Base-by-base conservation (phyloP, 2,329 filamentous ascomycete genomes). In the Fusarium verticillioides region DNA sequence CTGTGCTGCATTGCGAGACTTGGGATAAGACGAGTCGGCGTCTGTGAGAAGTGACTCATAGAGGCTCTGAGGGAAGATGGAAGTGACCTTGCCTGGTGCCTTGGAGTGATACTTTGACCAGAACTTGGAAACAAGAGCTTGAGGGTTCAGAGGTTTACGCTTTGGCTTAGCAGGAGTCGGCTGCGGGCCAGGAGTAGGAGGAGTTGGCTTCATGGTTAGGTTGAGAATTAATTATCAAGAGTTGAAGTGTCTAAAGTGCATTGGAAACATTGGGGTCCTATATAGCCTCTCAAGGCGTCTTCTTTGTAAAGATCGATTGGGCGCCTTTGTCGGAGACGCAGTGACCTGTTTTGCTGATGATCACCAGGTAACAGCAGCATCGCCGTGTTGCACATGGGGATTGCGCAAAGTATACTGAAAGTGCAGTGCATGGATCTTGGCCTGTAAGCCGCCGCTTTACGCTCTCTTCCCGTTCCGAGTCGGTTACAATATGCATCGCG, bases 41-140 rank as follows among this genome's bases (percentile, higher is more conserved):
- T 75, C 63, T 39, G 66, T 66, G n/a, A 77, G 69, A 46, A 79
- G 66, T 5, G 75, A 68, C n/a, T 80, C 78, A 65, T 85, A 85
- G 8, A 85, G 79, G 28, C 78, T 79, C 9, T 82, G 82, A 3
- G 84, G 84, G 60, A 85, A 84, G 74, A 85, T 81, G 52, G 84
- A 84, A 3, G 84, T 85, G 34, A 85, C 81, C 66, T 84, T 85
- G 39, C 84, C 84, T 3, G 83, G 82, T 39, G 79, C 78, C 54
- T 81, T 83, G 54, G 81, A 76, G 70, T 84, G 82, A 74, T 84
- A 85, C 66, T 78, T 80, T 58, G 79, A 78, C 84, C 84, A 85
- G 73, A 85, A 85, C 36, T 82, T 81, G 40, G 79, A 78, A 36
- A 85, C 78, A 16, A 79, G 69, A 63, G 83, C 82, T 60, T 85